These are phyloP conservation scores for Xanthoconium separans DNA, from an alignment of 1,284 basidiomycete species.

Conservation along the genomic window DNA sequence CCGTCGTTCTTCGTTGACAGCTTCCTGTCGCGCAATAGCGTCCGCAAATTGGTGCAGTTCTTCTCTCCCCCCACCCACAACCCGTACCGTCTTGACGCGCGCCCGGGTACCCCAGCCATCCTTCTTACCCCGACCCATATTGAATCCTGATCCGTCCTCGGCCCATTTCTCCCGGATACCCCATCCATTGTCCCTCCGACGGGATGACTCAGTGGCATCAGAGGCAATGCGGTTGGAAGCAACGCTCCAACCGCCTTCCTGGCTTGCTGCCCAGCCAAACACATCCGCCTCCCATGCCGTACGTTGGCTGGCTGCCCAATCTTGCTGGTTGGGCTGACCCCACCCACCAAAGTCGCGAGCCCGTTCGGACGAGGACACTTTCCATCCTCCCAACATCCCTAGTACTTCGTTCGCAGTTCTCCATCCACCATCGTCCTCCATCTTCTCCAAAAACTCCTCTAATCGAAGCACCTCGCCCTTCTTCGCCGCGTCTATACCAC, in stretches of 20 bases:
- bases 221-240: slow-evolving; percentile 15
- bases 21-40: slow-evolving; percentile 41
- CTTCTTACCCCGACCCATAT: background rate
- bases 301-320: slow-evolving; percentile 7
- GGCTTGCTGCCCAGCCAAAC: slow-evolving; percentile 1
- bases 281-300: slow-evolving; percentile 7
- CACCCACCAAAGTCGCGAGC: slow-evolving; percentile 6
- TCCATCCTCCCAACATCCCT: slow-evolving; percentile 21
- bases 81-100: background rate
- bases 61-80: slow-evolving; percentile 4
- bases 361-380: slow-evolving; percentile 4
- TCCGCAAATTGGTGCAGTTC: slow-evolving; percentile 45
- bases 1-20: slow-evolving; percentile 39
- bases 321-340: slow-evolving; percentile 6
- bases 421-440: slow-evolving; percentile 34
- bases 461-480: slow-evolving; percentile 45
- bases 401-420: slow-evolving; percentile 29
- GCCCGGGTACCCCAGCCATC: slow-evolving; percentile 1
- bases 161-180: slow-evolving; percentile 19
- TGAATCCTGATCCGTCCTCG: background rate
- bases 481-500: slow-evolving; percentile 51
- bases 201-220: slow-evolving; percentile 23
- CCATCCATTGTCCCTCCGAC: slow-evolving; percentile 19
- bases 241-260: slow-evolving; percentile 16
- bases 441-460: slow-evolving; percentile 49